Percentiles rank a stretch among this genome's conserved stretches.
Conservation (phyloP, 306 rosid genomes). For the Pyrus pyrifolia region DNA sequence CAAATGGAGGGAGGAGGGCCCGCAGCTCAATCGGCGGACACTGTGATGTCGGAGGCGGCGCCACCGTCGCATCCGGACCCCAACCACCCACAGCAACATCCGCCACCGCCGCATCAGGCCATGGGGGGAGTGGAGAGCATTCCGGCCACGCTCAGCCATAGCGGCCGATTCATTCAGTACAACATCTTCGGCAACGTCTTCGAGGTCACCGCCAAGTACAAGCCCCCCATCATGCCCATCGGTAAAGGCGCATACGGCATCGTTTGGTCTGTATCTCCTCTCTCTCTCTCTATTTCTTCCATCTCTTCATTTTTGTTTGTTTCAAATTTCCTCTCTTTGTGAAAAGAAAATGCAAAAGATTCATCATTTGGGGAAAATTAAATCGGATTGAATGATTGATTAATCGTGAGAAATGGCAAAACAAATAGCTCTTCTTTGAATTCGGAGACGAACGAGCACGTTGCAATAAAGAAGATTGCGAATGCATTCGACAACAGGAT, state of each 20-base stretch:
- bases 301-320: background rate
- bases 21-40: conserved; percentile 56
- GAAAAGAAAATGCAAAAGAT: background rate
- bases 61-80: conserved; percentile 19
- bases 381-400: background rate
- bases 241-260: conserved; percentile 98
- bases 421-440: conserved; percentile 61
- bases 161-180: conserved; percentile 89
- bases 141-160: conserved; percentile 87
- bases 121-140: conserved; percentile 58
- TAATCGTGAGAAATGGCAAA: background rate
- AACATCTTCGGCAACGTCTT: conserved; percentile 89
- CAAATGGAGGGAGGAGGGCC: conserved; percentile 39
- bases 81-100: conserved; percentile 26
- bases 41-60: conserved; percentile 66
- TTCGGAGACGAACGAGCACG: conserved; percentile 83
- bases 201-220: conserved; percentile 87
- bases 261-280: conserved; percentile 53
- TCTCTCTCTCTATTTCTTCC: too few species aligned
- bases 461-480: conserved; percentile 91
- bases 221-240: conserved; percentile 96
- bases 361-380: background rate
- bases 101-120: conserved; percentile 7
- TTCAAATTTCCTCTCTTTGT: background rate
- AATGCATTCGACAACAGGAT: conserved; percentile 91